Evolutionary conservation across 2,329 filamentous ascomycete genomes (phyloP), one percentile per base, ranked within the genome.

Genomic region (Beauveria medogensis): DNA sequence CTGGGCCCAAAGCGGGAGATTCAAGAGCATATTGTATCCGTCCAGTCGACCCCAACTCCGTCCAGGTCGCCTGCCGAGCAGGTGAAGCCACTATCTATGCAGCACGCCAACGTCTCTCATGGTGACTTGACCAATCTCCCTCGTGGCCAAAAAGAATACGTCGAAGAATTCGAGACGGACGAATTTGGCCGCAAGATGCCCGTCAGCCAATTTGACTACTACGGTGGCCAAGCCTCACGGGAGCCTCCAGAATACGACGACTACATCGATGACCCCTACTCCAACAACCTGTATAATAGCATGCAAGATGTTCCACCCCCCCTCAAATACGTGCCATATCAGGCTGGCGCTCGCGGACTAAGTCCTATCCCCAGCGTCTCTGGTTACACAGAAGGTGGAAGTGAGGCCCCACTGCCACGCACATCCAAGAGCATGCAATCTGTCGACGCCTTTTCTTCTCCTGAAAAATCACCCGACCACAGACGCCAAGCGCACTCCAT

Each of bases 281-380:
- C 72, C 69, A 72, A 77, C 65, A 74, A 77, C 54, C 84, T 82
- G 65, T 84, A 83, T 66, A 79, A 83, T 66, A 79, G 76, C 65
- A 80, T 79, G 3, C 85, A 87, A 66, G 83, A 87, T 63, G 85
- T 88, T 2, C 84, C 85, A 2, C 82, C 83, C 3, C 84, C 83
- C 18, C 73, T 86, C 30, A 83, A 83, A 65, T 89, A 88, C 66
- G 80, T 86, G n/a, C 83, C 87, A 1, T 87, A 90, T 64, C 82
- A 87, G 67, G 81, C 85, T 12, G 84, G 88, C 66, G 82, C 84
- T 57, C 87, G 90, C 47, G 88, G 86, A 12, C 75, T 95, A 54
- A 97, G 92, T 70, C 93, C 93, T 0, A 92, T 96, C 63, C 92
- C 94, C 66, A 97, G 92, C 68, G 90, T 96, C 18, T 93, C 91